These are phyloP conservation scores for Plicaturopsis crispa DNA, from an alignment of 768 basidiomycete genomes.

Conservation along the genomic window DNA sequence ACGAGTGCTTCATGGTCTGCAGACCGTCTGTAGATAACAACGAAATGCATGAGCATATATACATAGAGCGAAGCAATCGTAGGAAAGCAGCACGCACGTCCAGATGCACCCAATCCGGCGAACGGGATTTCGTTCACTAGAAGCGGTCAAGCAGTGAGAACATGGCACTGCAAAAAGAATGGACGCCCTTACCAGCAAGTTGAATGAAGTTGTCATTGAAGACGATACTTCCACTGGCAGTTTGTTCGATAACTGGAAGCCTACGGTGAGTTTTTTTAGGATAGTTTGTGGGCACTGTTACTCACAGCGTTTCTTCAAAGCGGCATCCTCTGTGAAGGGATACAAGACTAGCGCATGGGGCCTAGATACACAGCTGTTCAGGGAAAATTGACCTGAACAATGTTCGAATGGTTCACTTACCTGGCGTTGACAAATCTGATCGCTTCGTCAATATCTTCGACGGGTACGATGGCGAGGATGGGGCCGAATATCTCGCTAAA, in stretches of 20 bases:
- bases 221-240: conserved; percentile 47
- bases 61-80: background rate
- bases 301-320: too few relatives aligned
- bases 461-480: conserved; percentile 1
- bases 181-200: conserved; percentile 32
- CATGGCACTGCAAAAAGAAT: too few relatives aligned
- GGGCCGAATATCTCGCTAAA: conserved; percentile 2
- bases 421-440: background rate
- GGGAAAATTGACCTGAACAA: background rate
- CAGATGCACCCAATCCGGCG: conserved; percentile 54
- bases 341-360: conserved; percentile 54
- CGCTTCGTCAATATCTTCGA: conserved; percentile 1
- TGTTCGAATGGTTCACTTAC: background rate
- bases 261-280: background rate
- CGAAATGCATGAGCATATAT: too few relatives aligned
- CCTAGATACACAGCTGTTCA: background rate
- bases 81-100: conserved; percentile 40
- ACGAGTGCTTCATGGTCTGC: conserved; percentile 45
- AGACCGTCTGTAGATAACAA: conserved; percentile 50
- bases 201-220: conserved; percentile 60
- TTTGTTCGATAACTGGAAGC: conserved; percentile 41
- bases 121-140: conserved; percentile 39
- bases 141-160: too few relatives aligned
- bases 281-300: conserved; percentile 1
- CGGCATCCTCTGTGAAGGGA: conserved; percentile 45